Evolutionary conservation across 148 eudicot species (phyloP).

Genomic region (Nyssa sinensis): DNA sequence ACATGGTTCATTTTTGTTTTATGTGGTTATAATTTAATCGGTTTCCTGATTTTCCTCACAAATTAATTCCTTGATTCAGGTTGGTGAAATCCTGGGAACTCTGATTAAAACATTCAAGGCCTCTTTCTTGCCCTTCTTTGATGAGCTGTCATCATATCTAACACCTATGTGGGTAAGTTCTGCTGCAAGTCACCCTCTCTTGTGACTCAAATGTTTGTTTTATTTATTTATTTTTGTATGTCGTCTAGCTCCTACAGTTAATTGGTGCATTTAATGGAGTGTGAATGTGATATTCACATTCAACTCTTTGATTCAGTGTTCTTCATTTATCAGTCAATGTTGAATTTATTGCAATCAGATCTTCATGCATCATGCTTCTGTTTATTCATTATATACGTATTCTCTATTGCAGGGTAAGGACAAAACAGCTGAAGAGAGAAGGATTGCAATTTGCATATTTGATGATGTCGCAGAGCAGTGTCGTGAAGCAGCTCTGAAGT

Average conservation of each 20-base stretch:
- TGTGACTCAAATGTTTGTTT: background rate
- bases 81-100: constrained; percentile 87
- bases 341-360: constrained; percentile 7
- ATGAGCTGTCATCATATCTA: constrained; percentile 77
- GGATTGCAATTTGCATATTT: constrained; percentile 96
- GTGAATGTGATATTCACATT: background rate
- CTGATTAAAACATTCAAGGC: constrained; percentile 89
- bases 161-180: constrained; percentile 96
- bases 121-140: constrained; percentile 92
- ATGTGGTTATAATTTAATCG: background rate
- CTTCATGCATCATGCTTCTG: background rate
- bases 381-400: background rate
- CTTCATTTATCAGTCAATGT: background rate
- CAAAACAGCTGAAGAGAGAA: constrained; percentile 88
- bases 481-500: constrained; percentile 92
- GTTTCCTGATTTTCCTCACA: background rate
- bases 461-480: constrained; percentile 97
- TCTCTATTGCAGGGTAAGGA: constrained; percentile 71
- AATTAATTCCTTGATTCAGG: constrained; percentile 40
- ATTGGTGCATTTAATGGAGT: background rate
- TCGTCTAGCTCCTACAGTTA: background rate
- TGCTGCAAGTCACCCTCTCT: background rate
- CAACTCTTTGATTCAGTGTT: background rate
- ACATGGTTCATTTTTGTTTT: constrained; percentile 1
- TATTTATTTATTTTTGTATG: background rate